Evolutionary conservation across 1,284 basidiomycete genomes (phyloP).

Genomic region (Malassezia slooffiae): DNA sequence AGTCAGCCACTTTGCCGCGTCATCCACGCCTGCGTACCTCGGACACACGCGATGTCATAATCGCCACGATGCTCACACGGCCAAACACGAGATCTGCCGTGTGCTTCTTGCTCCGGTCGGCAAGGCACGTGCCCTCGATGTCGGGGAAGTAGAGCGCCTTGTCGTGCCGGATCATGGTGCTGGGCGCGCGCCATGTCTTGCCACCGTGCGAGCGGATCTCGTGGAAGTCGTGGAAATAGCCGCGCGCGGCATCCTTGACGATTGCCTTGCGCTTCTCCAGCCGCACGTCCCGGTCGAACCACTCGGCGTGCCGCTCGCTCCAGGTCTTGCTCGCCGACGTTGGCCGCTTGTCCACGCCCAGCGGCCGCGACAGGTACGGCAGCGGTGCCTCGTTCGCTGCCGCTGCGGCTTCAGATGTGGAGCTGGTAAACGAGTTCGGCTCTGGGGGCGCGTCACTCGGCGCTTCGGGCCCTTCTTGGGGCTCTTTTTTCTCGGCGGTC

Average conservation of each 20-base stretch:
- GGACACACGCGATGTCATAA: slow-evolving; percentile 72
- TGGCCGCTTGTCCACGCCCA: slow-evolving; percentile 57
- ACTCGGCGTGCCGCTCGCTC: slow-evolving; percentile 59
- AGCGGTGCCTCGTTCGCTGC: slow-evolving; percentile 44
- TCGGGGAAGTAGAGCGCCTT: slow-evolving; percentile 73
- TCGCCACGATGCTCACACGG: slow-evolving; percentile 65
- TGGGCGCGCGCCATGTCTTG: slow-evolving; percentile 88
- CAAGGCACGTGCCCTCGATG: slow-evolving; percentile 61
- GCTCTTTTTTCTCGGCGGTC: neutral
- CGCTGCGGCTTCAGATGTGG: slow-evolving; percentile 7
- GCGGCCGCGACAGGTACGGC: slow-evolving; percentile 58
- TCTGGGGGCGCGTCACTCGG: no score
- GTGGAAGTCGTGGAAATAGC: slow-evolving; percentile 83
- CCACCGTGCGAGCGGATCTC: slow-evolving; percentile 71
- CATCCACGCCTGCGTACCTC: no score
- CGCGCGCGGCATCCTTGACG: slow-evolving; percentile 70
- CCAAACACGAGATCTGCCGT: slow-evolving; percentile 68
- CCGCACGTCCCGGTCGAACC: slow-evolving; percentile 53
- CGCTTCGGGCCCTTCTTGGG: neutral
- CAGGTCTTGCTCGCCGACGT: slow-evolving; percentile 57
- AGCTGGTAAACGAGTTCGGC: slow-evolving; percentile 5
- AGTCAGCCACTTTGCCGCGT: slow-evolving; percentile 8
- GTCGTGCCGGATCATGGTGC: slow-evolving; percentile 59
- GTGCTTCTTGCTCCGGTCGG: slow-evolving; percentile 56
- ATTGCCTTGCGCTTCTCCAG: slow-evolving; percentile 26